Percentiles rank a stretch among this genome's conserved stretches.
Conservation (phyloP, 2,329 filamentous ascomycete genomes). For the Phialophora tarda region DNA sequence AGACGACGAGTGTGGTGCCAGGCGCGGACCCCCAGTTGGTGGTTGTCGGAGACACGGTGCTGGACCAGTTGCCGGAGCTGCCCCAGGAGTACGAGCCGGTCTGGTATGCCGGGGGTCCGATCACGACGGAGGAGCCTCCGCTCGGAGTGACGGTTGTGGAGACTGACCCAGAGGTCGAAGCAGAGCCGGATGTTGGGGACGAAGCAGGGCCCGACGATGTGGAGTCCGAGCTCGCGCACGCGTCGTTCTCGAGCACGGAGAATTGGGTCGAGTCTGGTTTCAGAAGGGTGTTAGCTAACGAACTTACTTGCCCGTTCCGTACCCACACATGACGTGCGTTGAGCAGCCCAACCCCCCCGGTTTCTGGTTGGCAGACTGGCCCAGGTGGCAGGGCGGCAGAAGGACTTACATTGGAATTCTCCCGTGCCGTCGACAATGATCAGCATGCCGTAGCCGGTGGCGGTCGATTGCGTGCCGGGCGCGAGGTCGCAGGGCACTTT, state of each 20-base stretch:
- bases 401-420: slow-evolving; percentile 38
- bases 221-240: neutral
- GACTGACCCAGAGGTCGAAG: neutral
- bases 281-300: neutral
- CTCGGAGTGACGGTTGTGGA: slow-evolving; percentile 14
- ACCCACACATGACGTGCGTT: neutral
- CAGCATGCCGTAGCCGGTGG: slow-evolving; percentile 39
- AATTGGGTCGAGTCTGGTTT: slow-evolving; percentile 39
- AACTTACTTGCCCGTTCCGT: neutral
- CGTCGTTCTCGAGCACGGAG: slow-evolving; percentile 33
- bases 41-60: slow-evolving; percentile 13
- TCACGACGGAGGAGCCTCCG: slow-evolving; percentile 21
- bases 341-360: slow-evolving; percentile 1
- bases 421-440: slow-evolving; percentile 41
- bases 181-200: slow-evolving; percentile 14
- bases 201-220: slow-evolving; percentile 18
- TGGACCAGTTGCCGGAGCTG: slow-evolving; percentile 14
- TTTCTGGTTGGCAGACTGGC: neutral
- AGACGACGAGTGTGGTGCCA: neutral
- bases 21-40: neutral
- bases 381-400: too few relatives aligned
- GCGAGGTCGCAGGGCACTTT: slow-evolving; percentile 37
- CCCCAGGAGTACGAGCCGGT: slow-evolving; percentile 22
- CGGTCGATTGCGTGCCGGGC: slow-evolving; percentile 32
- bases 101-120: slow-evolving; percentile 23